Base-by-base conservation (phyloP, 495 filamentous ascomycete species). In the Aspergillus hancockii region DNA sequence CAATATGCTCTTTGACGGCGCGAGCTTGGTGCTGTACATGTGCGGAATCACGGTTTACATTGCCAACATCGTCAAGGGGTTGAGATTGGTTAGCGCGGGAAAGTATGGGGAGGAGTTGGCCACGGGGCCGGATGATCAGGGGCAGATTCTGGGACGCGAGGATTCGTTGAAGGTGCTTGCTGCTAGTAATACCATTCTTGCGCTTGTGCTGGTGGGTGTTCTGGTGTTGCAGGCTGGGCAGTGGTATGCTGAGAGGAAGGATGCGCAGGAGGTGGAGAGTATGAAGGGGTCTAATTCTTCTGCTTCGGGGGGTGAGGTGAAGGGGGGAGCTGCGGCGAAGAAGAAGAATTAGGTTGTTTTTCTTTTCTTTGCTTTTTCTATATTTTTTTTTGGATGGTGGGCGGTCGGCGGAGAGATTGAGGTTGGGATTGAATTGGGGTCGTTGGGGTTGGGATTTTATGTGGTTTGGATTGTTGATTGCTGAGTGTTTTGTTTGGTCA, bases 211-310 rank as follows among this genome's bases (percentile, higher is more conserved):
- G 52, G 86, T 97, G 0, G 94, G 94, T 4, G 90, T 98, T 28
- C 66, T 98, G 60, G 90, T 95, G 31, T 77, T 98, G 67, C 95
- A 98, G 85, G 93, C 91, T 8, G 94, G 95, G 13, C 93, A 98
- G 81, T 98, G 94, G 94, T 98, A 98, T 78, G 94, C 95, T 25
- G 92, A 97, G 82, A 78, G 87, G 61, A 96, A 94, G 83, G 92
- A 97, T 72, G 78, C 78, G 68, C 87, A 92, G 74, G 93, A 98
- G 75, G 80, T 79, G 61, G 87, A 84, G 70, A 76, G 77, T 62
- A 78, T 89, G 56, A 77, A 36, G 36, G 58, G 79, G 68, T 79
- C 84, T 75, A 75, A 71, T 52, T 75, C 75, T 60, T 80, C 79
- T 62, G 62, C 0, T 13, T 18, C 8, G 34, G 41, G 52, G 45